These are phyloP conservation scores for Arachis stenosperma DNA, from an alignment of 306 rosid species.

Conservation along the genomic window DNA sequence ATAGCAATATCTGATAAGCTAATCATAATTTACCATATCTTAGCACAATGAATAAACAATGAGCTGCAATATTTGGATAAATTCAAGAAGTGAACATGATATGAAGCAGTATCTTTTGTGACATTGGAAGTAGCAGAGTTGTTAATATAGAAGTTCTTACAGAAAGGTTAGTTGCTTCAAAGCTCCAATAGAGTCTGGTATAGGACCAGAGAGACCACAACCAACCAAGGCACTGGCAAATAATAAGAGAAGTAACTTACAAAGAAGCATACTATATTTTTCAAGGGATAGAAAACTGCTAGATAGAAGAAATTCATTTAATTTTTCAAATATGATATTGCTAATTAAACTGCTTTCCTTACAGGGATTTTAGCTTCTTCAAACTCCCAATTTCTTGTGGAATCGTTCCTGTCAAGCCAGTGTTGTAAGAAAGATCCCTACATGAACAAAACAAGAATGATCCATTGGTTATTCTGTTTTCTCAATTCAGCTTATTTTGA, in stretches of 20 bases:
- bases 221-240: conserved; percentile 62
- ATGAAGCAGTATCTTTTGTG: conserved; percentile 13
- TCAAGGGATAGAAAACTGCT: not conserved
- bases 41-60: conserved; percentile 30
- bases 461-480: not conserved
- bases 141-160: conserved; percentile 50
- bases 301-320: conserved; percentile 23
- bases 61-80: conserved; percentile 1
- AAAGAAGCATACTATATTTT: conserved; percentile 2
- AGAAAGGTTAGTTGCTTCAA: conserved; percentile 57
- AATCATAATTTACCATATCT: conserved; percentile 4
- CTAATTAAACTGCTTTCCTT: conserved; percentile 39
- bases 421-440: conserved; percentile 76
- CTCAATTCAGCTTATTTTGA: not conserved
- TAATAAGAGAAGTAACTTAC: conserved; percentile 21
- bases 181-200: conserved; percentile 72
- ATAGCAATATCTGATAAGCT: conserved; percentile 1
- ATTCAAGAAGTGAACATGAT: not conserved
- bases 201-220: conserved; percentile 66
- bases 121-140: not conserved
- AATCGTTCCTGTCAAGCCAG: conserved; percentile 55
- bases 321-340: conserved; percentile 4
- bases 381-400: conserved; percentile 64
- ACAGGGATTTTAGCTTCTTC: conserved; percentile 63
- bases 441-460: conserved; percentile 15